Percentiles rank a stretch among this genome's conserved stretches.
Conservation (phyloP, 1,284 basidiomycete species). For the Ganoderma sinense region DNA sequence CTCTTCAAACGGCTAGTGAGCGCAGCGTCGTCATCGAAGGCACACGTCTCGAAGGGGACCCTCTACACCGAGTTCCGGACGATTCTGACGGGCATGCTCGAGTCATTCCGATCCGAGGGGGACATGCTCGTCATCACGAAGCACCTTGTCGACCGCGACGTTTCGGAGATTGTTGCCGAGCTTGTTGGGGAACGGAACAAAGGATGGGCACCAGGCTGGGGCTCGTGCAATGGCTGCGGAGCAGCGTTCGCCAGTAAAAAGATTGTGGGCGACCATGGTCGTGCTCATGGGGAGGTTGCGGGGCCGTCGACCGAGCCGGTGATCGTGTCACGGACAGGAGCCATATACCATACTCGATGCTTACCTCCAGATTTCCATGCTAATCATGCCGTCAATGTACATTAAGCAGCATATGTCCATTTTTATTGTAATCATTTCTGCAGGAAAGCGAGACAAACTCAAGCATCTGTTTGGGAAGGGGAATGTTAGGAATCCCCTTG, state of each 20-base stretch:
- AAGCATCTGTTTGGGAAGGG: neutral
- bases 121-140: conserved; percentile 93
- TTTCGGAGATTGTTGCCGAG: conserved; percentile 77
- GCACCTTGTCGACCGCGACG: conserved; percentile 83
- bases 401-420: conserved; percentile 34
- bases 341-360: conserved; percentile 66
- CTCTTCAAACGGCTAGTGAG: conserved; percentile 92
- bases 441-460: neutral
- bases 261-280: conserved; percentile 5
- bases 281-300: conserved; percentile 20
- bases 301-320: conserved; percentile 43
- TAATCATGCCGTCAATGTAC: conserved; percentile 40
- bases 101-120: conserved; percentile 91
- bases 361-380: conserved; percentile 39
- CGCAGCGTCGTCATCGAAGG: conserved; percentile 61
- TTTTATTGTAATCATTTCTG: conserved; percentile 11
- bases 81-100: conserved; percentile 93
- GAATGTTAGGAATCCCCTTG: neutral
- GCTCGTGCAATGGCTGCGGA: conserved; percentile 35
- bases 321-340: conserved; percentile 66
- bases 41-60: conserved; percentile 57
- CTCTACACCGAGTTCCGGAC: conserved; percentile 92
- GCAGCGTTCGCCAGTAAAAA: conserved; percentile 32
- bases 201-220: conserved; percentile 40
- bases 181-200: conserved; percentile 39